Evolutionary conservation across 116 monocot genomes (phyloP).

Genomic region (Trichopus zeylanicus): DNA sequence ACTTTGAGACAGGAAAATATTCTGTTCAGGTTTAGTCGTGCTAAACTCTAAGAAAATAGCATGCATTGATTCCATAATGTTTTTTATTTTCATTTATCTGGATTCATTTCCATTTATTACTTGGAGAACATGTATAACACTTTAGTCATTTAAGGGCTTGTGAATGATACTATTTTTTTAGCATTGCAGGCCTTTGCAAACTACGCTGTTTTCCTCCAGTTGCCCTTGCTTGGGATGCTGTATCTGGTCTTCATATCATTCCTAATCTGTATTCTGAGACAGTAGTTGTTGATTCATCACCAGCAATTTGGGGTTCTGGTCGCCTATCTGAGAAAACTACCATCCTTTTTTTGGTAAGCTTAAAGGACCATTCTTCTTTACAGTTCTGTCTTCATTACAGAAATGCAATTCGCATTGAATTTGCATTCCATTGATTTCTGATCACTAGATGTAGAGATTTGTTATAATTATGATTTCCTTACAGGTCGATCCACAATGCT

Average conservation of each 20-base stretch:
- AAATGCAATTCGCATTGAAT: no score
- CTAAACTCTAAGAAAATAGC: no score
- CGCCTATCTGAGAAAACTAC: constrained; percentile 44
- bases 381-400: no score
- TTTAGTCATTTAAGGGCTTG: constrained; percentile 1
- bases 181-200: constrained; percentile 65
- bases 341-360: constrained; percentile 65
- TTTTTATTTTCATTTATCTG: no score
- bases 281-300: constrained; percentile 78
- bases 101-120: no score
- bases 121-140: no score
- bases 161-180: constrained; percentile 6
- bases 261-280: constrained; percentile 79
- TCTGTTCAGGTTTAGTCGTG: no score
- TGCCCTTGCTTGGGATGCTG: constrained; percentile 74
- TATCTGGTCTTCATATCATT: constrained; percentile 60
- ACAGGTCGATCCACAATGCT: constrained; percentile 97
- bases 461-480: not conserved
- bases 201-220: constrained; percentile 93
- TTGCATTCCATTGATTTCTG: not conserved
- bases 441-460: not conserved
- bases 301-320: constrained; percentile 60
- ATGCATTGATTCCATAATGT: no score
- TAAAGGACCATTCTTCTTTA: not conserved
- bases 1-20: no score